Evolutionary conservation across 495 filamentous ascomycete genomes (phyloP).

Genomic region (Barbatosphaeria neglecta): DNA sequence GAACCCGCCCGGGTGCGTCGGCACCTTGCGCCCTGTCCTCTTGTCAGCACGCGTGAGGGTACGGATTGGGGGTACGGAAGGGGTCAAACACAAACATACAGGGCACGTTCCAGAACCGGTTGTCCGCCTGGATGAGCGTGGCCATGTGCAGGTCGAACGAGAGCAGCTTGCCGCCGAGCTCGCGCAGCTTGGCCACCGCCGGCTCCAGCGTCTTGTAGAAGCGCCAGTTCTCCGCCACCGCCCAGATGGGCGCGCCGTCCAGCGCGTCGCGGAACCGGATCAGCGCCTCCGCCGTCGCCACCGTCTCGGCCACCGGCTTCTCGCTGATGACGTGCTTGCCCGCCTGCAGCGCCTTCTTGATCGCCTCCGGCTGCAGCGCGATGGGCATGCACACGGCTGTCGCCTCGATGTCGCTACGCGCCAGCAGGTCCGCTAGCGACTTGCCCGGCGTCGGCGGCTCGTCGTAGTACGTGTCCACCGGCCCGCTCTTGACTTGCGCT

Average conservation of each 20-base stretch:
- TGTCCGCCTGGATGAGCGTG: slow-evolving; percentile 35
- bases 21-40: slow-evolving; percentile 51
- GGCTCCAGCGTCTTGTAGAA: slow-evolving; percentile 47
- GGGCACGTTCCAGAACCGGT: slow-evolving; percentile 46
- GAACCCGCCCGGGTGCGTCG: slow-evolving; percentile 67
- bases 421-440: slow-evolving; percentile 48
- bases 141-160: slow-evolving; percentile 50
- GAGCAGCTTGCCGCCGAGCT: slow-evolving; percentile 54
- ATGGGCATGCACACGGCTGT: slow-evolving; percentile 63
- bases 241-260: slow-evolving; percentile 41
- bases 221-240: slow-evolving; percentile 67
- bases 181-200: slow-evolving; percentile 41
- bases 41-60: background rate
- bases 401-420: slow-evolving; percentile 51
- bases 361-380: slow-evolving; percentile 41
- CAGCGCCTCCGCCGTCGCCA: slow-evolving; percentile 45
- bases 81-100: slow-evolving; percentile 20
- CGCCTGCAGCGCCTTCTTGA: slow-evolving; percentile 46
- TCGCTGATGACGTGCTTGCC: slow-evolving; percentile 73
- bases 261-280: slow-evolving; percentile 46
- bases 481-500: slow-evolving; percentile 14
- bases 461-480: slow-evolving; percentile 41
- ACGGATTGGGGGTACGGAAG: background rate
- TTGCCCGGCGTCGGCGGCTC: slow-evolving; percentile 39
- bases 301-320: slow-evolving; percentile 64